These are phyloP conservation scores for Didymella pinodella DNA, from an alignment of 2,329 filamentous ascomycete genomes.

Conservation along the genomic window DNA sequence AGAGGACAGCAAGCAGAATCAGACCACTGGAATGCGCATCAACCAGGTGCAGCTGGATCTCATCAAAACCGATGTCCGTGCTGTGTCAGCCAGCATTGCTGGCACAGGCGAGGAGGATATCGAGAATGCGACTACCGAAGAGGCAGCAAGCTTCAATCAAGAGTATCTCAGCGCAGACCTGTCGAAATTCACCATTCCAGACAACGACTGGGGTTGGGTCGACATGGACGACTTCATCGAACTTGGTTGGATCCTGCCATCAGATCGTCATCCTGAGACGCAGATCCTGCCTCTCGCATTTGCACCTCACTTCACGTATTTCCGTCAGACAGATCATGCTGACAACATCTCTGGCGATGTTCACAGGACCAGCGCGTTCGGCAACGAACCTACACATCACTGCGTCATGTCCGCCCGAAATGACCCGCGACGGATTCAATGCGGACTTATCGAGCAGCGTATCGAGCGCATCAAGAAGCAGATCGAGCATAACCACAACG, in stretches of 20 bases:
- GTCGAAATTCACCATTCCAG: conserved; percentile 92
- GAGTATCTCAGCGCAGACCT: conserved; percentile 65
- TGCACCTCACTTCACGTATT: conserved; percentile 95
- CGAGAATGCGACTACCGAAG: conserved; percentile 70
- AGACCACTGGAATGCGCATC: conserved; percentile 93
- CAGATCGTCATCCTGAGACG: conserved; percentile 88
- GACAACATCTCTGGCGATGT: conserved; percentile 81
- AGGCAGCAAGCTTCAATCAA: conserved; percentile 62
- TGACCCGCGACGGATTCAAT: conserved; percentile 88
- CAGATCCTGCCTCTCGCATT: conserved; percentile 92
- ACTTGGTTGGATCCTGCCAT: conserved; percentile 92
- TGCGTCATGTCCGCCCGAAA: conserved; percentile 83
- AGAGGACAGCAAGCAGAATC: conserved; percentile 72
- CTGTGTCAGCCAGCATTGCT: conserved; percentile 88
- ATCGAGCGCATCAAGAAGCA: conserved; percentile 81
- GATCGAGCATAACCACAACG: conserved; percentile 75
- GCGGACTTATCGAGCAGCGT: conserved; percentile 81
- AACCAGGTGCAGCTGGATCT: conserved; percentile 94
- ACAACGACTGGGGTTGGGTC: conserved; percentile 95
- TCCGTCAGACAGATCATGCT: conserved; percentile 92
- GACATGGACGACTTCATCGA: conserved; percentile 99
- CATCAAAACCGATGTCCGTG: conserved; percentile 87
- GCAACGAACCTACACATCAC: conserved; percentile 89
- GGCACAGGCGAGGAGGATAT: conserved; percentile 81
- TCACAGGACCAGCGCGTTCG: conserved; percentile 86